phyloP scores from a whole-genome alignment of 352 stramenopile genomes.

The Phytopythium mirpurense region DNA sequence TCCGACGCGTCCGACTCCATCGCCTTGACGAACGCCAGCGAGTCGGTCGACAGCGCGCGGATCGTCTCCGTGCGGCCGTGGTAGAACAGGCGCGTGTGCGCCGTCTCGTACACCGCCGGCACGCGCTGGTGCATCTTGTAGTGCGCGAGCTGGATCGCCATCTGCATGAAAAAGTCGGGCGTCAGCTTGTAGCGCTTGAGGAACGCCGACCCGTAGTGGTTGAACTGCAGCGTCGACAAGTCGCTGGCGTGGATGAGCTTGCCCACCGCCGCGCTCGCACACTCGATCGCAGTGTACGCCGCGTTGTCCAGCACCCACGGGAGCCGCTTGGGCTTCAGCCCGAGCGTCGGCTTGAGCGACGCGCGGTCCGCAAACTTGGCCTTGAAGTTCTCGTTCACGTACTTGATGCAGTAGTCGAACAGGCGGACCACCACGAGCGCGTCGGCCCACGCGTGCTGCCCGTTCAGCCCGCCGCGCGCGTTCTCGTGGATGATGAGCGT shows the following conservation, averaged over 20 bases:
- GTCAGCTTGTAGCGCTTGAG: constrained; percentile 95
- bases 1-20: constrained; percentile 72
- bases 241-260: constrained; percentile 92
- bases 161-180: constrained; percentile 97
- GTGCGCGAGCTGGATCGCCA: constrained; percentile 96
- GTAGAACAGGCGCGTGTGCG: constrained; percentile 96
- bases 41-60: constrained; percentile 86
- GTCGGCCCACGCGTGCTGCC: constrained; percentile 98
- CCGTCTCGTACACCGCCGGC: constrained; percentile 96
- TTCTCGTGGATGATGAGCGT: constrained; percentile 96
- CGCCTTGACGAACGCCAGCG: constrained; percentile 87
- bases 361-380: constrained; percentile 70
- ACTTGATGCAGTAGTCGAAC: constrained; percentile 93
- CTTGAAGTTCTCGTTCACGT: constrained; percentile 90
- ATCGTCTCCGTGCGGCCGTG: constrained; percentile 95
- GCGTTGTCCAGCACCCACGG: constrained; percentile 83
- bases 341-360: constrained; percentile 53
- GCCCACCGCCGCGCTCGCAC: constrained; percentile 85
- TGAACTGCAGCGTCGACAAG: constrained; percentile 88
- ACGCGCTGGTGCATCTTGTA: constrained; percentile 94
- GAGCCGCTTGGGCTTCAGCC: constrained; percentile 67
- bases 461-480: constrained; percentile 92
- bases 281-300: constrained; percentile 77
- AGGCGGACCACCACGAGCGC: constrained; percentile 93
- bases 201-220: constrained; percentile 89